Percentiles rank a stretch among this genome's conserved stretches.
Conservation (phyloP, 306 rosid genomes). For the Castanospermum australe region DNA sequence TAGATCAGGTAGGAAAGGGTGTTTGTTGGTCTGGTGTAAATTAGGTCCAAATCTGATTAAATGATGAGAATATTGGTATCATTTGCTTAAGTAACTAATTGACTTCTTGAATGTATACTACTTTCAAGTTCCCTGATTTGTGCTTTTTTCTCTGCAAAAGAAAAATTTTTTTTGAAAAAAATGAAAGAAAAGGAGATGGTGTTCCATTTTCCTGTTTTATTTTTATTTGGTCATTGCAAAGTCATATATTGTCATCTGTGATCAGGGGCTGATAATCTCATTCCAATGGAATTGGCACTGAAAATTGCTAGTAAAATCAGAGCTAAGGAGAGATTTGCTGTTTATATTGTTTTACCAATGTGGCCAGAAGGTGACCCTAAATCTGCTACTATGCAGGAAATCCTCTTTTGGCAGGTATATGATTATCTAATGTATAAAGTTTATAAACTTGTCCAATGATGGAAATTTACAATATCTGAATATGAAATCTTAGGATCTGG, state of each 20-base stretch:
- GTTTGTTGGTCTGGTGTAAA: conserved; percentile 10
- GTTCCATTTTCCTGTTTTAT: not conserved
- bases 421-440: conserved; percentile 17
- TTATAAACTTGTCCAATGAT: conserved; percentile 13
- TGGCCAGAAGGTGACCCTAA: conserved; percentile 99
- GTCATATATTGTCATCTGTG: conserved; percentile 27
- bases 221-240: not conserved
- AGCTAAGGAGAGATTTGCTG: conserved; percentile 88
- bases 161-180: not conserved
- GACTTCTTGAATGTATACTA: not conserved
- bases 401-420: conserved; percentile 95
- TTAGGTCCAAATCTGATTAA: conserved; percentile 3
- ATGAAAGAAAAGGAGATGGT: not conserved
- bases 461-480: not conserved
- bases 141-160: not conserved
- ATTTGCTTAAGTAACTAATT: not conserved
- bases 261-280: conserved; percentile 94
- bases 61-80: not conserved
- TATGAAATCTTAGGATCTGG: conserved; percentile 6
- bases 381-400: conserved; percentile 81
- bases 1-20: conserved; percentile 13
- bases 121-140: conserved; percentile 17
- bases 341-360: conserved; percentile 79
- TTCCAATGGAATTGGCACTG: conserved; percentile 94
- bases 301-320: conserved; percentile 84